These are phyloP conservation scores for Ramaria rubella DNA, from an alignment of 768 basidiomycete genomes.

Conservation along the genomic window DNA sequence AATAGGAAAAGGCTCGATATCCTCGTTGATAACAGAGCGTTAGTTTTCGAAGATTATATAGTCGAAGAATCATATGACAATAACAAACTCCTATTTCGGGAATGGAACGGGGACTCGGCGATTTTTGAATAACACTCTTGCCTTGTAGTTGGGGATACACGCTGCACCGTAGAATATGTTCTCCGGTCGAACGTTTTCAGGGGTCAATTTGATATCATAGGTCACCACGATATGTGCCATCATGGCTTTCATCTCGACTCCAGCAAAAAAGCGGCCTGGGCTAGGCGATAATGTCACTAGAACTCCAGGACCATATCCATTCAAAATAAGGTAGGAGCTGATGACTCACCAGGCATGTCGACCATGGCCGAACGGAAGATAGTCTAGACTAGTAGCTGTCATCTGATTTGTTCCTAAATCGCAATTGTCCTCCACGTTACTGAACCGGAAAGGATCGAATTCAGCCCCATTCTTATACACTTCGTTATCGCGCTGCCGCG, in stretches of 20 bases:
- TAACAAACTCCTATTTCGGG: no score
- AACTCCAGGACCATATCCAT: neutral
- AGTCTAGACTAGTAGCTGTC: constrained; percentile 28
- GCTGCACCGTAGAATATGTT: neutral
- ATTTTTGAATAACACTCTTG: no score
- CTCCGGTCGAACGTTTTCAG: neutral
- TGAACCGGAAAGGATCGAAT: constrained; percentile 47
- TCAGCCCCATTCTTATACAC: constrained; percentile 17
- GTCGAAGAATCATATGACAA: no score
- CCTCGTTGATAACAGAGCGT: no score
- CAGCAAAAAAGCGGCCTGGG: constrained; percentile 15
- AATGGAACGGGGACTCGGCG: no score
- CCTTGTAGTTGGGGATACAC: neutral
- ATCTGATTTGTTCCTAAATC: constrained; percentile 29
- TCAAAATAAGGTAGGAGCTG: neutral
- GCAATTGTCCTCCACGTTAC: constrained; percentile 28
- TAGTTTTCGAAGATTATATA: no score
- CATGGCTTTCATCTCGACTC: constrained; percentile 14
- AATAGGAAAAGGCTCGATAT: no score
- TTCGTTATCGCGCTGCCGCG: constrained; percentile 20
- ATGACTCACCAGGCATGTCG: constrained; percentile 29
- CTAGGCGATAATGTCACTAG: neutral
- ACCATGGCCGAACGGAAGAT: constrained; percentile 31
- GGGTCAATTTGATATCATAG: constrained; percentile 25
- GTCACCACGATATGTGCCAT: constrained; percentile 18